These are phyloP conservation scores for Leucocoprinus birnbaumii DNA, from an alignment of 768 basidiomycete genomes.

Conservation along the genomic window DNA sequence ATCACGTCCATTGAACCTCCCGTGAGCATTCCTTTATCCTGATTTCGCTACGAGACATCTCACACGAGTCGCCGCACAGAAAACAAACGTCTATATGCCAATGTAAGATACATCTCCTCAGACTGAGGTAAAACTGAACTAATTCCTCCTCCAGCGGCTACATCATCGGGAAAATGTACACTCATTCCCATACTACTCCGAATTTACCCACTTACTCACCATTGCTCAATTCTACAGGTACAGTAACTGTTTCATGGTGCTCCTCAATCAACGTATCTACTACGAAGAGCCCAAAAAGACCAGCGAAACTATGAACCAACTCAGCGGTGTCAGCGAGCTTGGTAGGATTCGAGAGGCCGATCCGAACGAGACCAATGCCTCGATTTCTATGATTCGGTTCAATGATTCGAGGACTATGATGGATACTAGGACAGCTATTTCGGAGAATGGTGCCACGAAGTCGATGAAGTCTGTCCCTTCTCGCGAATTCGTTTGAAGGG, in stretches of 20 bases:
- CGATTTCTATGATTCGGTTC: too few species aligned
- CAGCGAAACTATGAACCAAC: too few species aligned
- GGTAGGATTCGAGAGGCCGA: too few species aligned
- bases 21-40: not conserved
- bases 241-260: constrained; percentile 10
- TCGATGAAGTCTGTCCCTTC: too few species aligned
- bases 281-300: not conserved
- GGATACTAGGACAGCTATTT: too few species aligned
- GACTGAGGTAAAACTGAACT: not conserved
- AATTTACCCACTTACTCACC: not conserved
- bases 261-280: constrained; percentile 6
- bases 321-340: too few species aligned
- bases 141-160: not conserved
- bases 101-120: not conserved
- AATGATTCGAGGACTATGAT: too few species aligned
- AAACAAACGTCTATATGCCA: not conserved
- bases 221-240: not conserved
- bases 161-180: not conserved
- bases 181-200: not conserved
- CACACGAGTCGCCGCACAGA: not conserved
- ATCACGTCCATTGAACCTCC: not conserved
- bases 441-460: too few species aligned
- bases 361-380: too few species aligned
- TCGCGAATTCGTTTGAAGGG: too few species aligned
- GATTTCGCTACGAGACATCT: not conserved